Base-by-base conservation (phyloP, 352 stramenopile species). In the Phytophthora brassicae region DNA sequence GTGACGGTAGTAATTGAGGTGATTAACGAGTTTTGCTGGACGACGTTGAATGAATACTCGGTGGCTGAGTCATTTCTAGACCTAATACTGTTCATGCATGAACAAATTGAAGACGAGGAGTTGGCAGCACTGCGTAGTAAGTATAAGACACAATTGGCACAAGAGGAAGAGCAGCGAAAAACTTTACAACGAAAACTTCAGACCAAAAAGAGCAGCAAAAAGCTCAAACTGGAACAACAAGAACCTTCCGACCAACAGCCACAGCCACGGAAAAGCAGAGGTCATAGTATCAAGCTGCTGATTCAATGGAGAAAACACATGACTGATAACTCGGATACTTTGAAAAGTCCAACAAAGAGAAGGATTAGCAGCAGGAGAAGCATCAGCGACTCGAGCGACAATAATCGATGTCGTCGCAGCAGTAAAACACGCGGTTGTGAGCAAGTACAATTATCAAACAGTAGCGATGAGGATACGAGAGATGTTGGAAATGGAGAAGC, bases 11-110 rank as follows among this genome's bases (percentile, higher is more conserved):
- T 89, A 29, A 70, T 92, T 6, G 84, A 90, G n/a, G 56, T 92
- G 38, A 86, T 92, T 16, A 77, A 75, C 56, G 84, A 92, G 71
- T 92, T 92, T 60, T 90, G 81, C 62, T 73, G 72, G 62, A 88
- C 79, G 43, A 92, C 78, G 28, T 64, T 90, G 13, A 74, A 67
- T 35, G 84, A 92, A 45, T 89, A 87, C 56, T 89, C 79, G 19
- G 77, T 92, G 14, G 75, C 68, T 6, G 79, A 92, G 60, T 84
- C 81, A 0, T 92, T 92, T 56, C 38, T 89, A 24, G 84, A 92
- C 64, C 70, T 92, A 13, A 75, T 89, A 8, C 44, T 90, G 17
- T 92, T 90, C 45, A 55, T 92, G 45, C 81, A 92, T 60, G 73
- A 85, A 19, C 72, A 78, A 17, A 60, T 92, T 47, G 63, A 82